These are phyloP conservation scores for Nannizziopsis barbatae DNA, from an alignment of 2,329 filamentous ascomycete species.

Conservation along the genomic window DNA sequence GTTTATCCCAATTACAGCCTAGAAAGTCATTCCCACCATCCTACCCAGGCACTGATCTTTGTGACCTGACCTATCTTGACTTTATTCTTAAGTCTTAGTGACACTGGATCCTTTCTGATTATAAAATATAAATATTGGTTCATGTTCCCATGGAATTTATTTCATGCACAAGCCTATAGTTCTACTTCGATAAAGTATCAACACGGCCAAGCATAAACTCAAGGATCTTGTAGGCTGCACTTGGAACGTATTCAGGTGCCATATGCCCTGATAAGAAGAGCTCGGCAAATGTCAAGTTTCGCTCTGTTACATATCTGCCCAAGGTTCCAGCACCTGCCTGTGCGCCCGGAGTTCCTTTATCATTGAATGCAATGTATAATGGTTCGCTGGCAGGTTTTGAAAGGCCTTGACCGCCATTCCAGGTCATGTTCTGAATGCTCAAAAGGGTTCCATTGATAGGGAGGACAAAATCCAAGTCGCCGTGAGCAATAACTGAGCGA, in stretches of 20 bases:
- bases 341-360: constrained; percentile 35
- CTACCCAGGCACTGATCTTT: no score
- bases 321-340: constrained; percentile 54
- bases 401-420: constrained; percentile 61
- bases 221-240: constrained; percentile 50
- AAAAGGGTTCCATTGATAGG: constrained; percentile 59
- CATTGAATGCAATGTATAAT: constrained; percentile 58
- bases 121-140: no score
- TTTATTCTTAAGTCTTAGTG: no score
- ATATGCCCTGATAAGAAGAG: constrained; percentile 54
- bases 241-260: constrained; percentile 35
- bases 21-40: no score
- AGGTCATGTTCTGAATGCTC: constrained; percentile 71
- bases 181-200: constrained; percentile 11
- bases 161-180: not conserved
- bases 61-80: no score
- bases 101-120: no score
- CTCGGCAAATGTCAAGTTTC: constrained; percentile 60
- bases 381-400: constrained; percentile 47
- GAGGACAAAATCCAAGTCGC: constrained; percentile 57
- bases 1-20: no score
- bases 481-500: constrained; percentile 64
- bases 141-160: no score
- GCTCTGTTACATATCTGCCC: constrained; percentile 60
- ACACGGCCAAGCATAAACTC: constrained; percentile 63